Base-by-base conservation (phyloP, 768 basidiomycete genomes). In the Termitomyces sp. region DNA sequence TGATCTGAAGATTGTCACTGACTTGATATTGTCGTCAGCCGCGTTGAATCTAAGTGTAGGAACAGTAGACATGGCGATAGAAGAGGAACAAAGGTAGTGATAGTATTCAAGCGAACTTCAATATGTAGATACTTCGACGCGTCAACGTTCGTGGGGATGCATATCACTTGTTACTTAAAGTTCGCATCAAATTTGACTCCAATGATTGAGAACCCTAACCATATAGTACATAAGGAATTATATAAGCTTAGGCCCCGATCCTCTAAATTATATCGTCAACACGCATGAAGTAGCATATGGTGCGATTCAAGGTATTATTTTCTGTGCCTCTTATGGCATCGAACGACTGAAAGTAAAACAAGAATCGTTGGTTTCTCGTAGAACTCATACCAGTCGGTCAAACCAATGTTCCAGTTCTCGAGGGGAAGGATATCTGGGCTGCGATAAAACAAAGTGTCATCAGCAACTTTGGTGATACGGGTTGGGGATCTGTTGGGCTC, bases 341-440 rank as follows among this genome's bases (percentile, higher is more conserved):
- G 37, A 12, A 26, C 14, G 34, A 34, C 24, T 49, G 2, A 35
- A 47, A n/a, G 3, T 5, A 15, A 19, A 46, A 52, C 43, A 40
- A 93, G 91, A 94, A 93, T 67, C 82, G 93, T 37, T 93, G 92
- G 89, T 70, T 95, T 11, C 82, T 96, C 32, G 84, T 93, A 53
- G 92, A 96, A 69, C 85, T 95, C 64, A 79, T 94, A 37, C 72
- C 77, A 1, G 67, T 80, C 9, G 67, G 71, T 21, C 60, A 65
- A 65, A 55, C 66, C 21, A 64, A 41, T 59, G 45, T 57, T 51
- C 45, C 68, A 48, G 32, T 54, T 35, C 28, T 88, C 11, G 83
- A 83, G 45, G 76, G 79, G n/a, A 87, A 83, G 62, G 77, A 79
- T 19, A 79, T 94, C 49, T 90, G 81, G 70, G 67, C 74, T 3